Evolutionary conservation across 768 basidiomycete species (phyloP), one percentile per base, ranked within the genome.

Genomic region (Phaeotremella skinneri): DNA sequence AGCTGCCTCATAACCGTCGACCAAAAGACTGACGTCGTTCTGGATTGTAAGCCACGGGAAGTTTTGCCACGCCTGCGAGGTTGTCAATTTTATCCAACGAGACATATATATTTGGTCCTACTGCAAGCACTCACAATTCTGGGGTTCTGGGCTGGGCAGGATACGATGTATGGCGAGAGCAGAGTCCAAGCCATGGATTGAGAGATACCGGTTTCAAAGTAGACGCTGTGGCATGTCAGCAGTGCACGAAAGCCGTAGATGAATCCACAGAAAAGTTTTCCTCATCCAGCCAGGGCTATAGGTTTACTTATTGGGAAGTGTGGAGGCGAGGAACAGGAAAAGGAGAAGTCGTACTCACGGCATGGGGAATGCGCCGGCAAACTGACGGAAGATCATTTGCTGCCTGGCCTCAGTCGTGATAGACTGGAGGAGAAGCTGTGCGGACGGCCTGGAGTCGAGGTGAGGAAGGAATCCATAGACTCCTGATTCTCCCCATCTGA

Each of bases 391-490:
- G 47, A 81, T 79, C 81, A 85, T 81, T 77, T 87, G 83, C 74
- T 87, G 85, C 7, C 85, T 78, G 20, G 82, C 82, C 74, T 87
- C 85, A 13, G 82, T 84, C 0, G 83, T 79, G 64, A 87, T 84
- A 5, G 81, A 79, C 68, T 86, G 82, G 5, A 82, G 68, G 16
- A 87, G 76, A 13, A 86, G 72, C 48, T 80, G 73, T 1, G 84
- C 85, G 0, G 81, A 65, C 2, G 82, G 80, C 31, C 84, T 79
- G 21, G 83, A 83, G 72, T 86, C 78, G 37, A 88, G 80, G 69
- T 85, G 84, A 52, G 81, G 78, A n/a, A 87, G 72, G 80, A 87
- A 87, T 7, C 85, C 85, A 64, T 82, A 83, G 16, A 83, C 82
- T 11, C 85, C 84, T 0, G 81, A 81, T 67, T 85, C 84, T 34